A percentile compares a stretch with the other conserved stretches of the same genome.
Evolutionary conservation across 495 filamentous ascomycete species (phyloP).

Genomic region (Penicillium lividum): DNA sequence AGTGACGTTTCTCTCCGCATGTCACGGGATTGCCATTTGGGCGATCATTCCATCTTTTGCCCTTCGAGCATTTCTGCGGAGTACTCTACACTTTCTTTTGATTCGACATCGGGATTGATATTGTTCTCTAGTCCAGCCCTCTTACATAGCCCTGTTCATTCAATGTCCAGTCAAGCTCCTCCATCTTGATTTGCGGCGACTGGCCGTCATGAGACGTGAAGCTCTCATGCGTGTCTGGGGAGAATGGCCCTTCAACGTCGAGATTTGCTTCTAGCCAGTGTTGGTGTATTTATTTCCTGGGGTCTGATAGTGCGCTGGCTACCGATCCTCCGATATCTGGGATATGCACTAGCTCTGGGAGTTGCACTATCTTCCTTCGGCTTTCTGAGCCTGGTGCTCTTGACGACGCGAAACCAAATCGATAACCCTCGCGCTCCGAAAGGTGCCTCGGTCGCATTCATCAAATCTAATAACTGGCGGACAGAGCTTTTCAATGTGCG

Average conservation of each 20-base stretch:
- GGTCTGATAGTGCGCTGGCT: constrained; percentile 77
- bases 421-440: constrained; percentile 27
- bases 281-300: constrained; percentile 81
- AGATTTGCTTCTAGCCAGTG: constrained; percentile 69
- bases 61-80: not conserved
- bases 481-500: constrained; percentile 64
- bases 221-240: constrained; percentile 29
- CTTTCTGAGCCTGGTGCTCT: constrained; percentile 55
- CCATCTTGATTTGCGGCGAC: constrained; percentile 24
- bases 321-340: constrained; percentile 75
- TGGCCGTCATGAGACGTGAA: constrained; percentile 39
- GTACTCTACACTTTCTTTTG: not conserved
- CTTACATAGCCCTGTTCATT: constrained; percentile 1
- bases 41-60: constrained; percentile 3
- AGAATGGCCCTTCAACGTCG: constrained; percentile 77
- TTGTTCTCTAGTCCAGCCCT: not conserved
- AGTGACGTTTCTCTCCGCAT: constrained; percentile 23
- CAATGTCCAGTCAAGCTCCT: constrained; percentile 19
- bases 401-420: constrained; percentile 57
- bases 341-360: constrained; percentile 75
- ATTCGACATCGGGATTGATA: constrained; percentile 1
- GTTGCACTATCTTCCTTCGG: constrained; percentile 53
- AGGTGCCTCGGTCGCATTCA: constrained; percentile 55
- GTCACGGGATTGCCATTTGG: constrained; percentile 8
- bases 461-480: constrained; percentile 63